Conservation (phyloP, 2,329 filamentous ascomycete genomes). For the Xylariaceae sp. region DNA sequence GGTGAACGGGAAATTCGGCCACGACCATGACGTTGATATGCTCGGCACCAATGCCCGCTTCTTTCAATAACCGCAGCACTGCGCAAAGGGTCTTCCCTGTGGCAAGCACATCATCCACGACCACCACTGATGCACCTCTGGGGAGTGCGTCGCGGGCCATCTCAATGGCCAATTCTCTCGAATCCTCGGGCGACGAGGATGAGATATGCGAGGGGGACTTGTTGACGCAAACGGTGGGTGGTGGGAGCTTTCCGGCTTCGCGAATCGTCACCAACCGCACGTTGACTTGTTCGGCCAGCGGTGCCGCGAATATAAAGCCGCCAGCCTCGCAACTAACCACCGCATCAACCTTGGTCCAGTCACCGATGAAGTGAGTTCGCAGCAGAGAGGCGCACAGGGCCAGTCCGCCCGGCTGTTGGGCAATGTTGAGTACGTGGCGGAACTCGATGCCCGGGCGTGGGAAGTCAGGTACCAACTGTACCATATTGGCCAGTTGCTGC, state of each 20-base stretch:
- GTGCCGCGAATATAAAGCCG: constrained; percentile 52
- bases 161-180: constrained; percentile 40
- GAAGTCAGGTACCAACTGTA: constrained; percentile 46
- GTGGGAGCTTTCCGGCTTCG: constrained; percentile 55
- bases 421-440: constrained; percentile 54
- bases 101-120: constrained; percentile 58
- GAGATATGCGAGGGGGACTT: constrained; percentile 54
- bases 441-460: constrained; percentile 50
- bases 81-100: constrained; percentile 53
- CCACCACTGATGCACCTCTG: constrained; percentile 42
- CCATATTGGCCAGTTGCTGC: constrained; percentile 46
- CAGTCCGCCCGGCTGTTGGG: constrained; percentile 49
- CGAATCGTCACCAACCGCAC: constrained; percentile 50
- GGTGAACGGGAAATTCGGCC: constrained; percentile 54
- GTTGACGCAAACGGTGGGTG: constrained; percentile 46
- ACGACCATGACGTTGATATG: constrained; percentile 49
- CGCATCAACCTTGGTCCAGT: constrained; percentile 44
- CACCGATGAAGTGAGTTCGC: constrained; percentile 40
- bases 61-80: constrained; percentile 44
- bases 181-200: constrained; percentile 31
- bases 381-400: constrained; percentile 49
- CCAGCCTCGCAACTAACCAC: constrained; percentile 55
- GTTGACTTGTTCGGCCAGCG: constrained; percentile 41
- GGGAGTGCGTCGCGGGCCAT: constrained; percentile 44
- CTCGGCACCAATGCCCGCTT: constrained; percentile 40